Base-by-base conservation (phyloP, 441 rosid genomes). In the Flueggea neowawraea region DNA sequence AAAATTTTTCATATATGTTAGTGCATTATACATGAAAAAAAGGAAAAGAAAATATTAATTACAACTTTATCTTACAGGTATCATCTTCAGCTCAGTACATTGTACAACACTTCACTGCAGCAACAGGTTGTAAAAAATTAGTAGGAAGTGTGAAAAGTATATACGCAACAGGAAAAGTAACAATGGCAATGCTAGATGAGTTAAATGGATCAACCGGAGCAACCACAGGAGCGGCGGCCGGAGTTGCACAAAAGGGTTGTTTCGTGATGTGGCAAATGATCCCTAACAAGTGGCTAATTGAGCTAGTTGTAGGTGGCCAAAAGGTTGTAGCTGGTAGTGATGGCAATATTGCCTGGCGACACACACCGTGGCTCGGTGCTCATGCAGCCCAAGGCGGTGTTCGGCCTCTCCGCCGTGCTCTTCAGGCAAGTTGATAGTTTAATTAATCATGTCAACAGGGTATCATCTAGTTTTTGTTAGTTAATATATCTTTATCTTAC, bases 211-310 rank as follows among this genome's bases (percentile, higher is more conserved):
- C 77, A 10, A 28, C 59, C 10, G 74, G 68, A 58, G 41, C 72
- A 1, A 67, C 69, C 11, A 60, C 74, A 3, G 75, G 74, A 41
- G 73, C 63, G 32, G 41, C 74, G 4, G 57, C 74, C 4, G 80
- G 81, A 28, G 69, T 78, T 5, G 73, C 85, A 1, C 84, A 84
- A 49, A 93, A 84, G 41, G 98, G 98, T 10, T 90, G 98, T 65
- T 93, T 93, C 16, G 98, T 93, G 11, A 90, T 90, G 88, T 93
- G 98, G 98, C 97, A 90, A 82, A 90, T 93, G 98, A 54, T 78
- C 58, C 98, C 98, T 4, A 75, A 90, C 64, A 90, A 80, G 68
- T 93, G 97, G 98, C 84, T 90, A 31, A 80, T 93, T 45, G 97
- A 93, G 71, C 82, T 93, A 1, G 97, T 87, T 11, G 76, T 86